Evolutionary conservation across 2,329 filamentous ascomycete species (phyloP), one percentile per base, ranked within the genome.

Genomic region (Phaeophleospora eucalypticola): DNA sequence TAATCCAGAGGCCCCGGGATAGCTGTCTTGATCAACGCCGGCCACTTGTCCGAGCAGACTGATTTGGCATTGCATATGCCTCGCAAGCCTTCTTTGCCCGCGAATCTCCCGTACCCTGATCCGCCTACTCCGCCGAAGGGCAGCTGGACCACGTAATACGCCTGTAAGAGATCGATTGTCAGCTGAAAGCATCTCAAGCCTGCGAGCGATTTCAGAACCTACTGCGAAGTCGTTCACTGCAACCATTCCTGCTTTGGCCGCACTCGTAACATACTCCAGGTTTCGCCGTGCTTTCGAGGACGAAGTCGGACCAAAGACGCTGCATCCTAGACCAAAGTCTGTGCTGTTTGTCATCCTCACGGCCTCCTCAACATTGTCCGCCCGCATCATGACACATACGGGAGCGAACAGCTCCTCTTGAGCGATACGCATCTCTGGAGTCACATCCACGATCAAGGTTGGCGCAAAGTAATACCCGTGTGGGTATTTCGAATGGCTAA

Each of bases 391-490:
- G 3, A 91, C 79, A 71, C 95, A 91, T 55, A 98, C 77, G 0
- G 93, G 93, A 0, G 87, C 91, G 68, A 98, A 98, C 60, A 93
- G 88, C 69, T 98, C 93, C 56, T 87, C 84, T 57, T 87, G 84
- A 0, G 93, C 89, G 60, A 98, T 90, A 12, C 73, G 75, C 93
- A 98, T 98, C 40, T 78, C 73, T 0, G 84, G 77, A 0, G 86
- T 93, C 4, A 98, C 91, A 67, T 95, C 86, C n/a, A 83, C 87
- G 36, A 98, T 80, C 17, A 98, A 78, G 0, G 93, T 98, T 0
- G 93, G 93, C 16, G 79, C 69, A 75, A 98, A 98, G 76, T 96
- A 98, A 71, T 95, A 89, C 17, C 89, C 93, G 16, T 77, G 72
- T 0, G 86, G 83, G 64, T 90, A 78, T 2, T 80, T 73, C 0